phyloP scores from a whole-genome alignment of 2,329 filamentous ascomycete species.

The Phoma sp. region DNA sequence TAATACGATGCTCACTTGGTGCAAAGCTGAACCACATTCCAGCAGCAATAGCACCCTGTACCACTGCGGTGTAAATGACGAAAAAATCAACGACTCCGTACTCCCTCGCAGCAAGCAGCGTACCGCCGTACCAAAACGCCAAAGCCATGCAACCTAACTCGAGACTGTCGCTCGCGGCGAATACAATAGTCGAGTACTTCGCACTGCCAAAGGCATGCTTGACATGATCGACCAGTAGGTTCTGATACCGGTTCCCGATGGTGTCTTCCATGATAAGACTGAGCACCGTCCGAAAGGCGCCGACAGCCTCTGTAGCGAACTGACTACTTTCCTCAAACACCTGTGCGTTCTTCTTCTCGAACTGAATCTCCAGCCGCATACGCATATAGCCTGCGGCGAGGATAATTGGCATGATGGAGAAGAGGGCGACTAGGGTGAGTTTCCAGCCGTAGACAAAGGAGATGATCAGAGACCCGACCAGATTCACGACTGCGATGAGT shows the following conservation, averaged over 20 bases:
- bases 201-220: constrained; percentile 66
- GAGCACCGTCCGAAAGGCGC: constrained; percentile 75
- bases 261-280: constrained; percentile 72
- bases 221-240: constrained; percentile 66
- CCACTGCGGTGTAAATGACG: constrained; percentile 60
- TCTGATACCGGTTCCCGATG: constrained; percentile 67
- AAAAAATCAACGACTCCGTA: constrained; percentile 58
- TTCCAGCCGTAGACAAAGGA: constrained; percentile 80
- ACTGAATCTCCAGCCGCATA: constrained; percentile 66
- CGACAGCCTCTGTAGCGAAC: constrained; percentile 76
- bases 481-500: constrained; percentile 69
- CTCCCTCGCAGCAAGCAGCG: constrained; percentile 52
- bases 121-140: constrained; percentile 60
- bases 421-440: constrained; percentile 70
- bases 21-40: constrained; percentile 54
- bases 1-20: constrained; percentile 45
- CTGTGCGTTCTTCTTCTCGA: constrained; percentile 70
- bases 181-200: constrained; percentile 67
- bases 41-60: constrained; percentile 51
- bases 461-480: constrained; percentile 70
- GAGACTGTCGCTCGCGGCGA: constrained; percentile 72
- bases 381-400: constrained; percentile 58
- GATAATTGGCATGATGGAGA: constrained; percentile 62
- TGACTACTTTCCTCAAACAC: constrained; percentile 76
- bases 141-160: constrained; percentile 68